phyloP scores from a whole-genome alignment of 2,329 filamentous ascomycete genomes.

The Diplodia mutila region DNA sequence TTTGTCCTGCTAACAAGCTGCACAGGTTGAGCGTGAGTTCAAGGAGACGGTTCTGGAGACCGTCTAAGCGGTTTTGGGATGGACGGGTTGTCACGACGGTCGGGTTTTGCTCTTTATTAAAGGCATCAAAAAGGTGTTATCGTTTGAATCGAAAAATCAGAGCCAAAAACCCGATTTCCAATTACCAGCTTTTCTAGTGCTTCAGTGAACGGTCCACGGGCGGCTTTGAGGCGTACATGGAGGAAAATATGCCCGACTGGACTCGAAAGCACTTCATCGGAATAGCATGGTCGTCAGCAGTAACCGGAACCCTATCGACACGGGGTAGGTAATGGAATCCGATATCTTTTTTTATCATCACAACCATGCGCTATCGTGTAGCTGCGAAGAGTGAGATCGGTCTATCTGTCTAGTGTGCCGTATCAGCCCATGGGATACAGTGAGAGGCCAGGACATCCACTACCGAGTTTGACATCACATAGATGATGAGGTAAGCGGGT shows the following conservation, averaged over 20 bases:
- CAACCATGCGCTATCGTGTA: neutral
- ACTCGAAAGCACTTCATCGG: conserved; percentile 3
- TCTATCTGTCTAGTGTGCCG: neutral
- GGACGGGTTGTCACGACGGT: conserved; percentile 33
- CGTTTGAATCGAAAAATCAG: conserved; percentile 26
- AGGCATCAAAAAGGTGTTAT: conserved; percentile 49
- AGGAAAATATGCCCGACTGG: conserved; percentile 12
- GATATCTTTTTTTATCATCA: conserved; percentile 2
- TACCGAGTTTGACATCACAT: neutral
- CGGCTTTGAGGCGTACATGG: conserved; percentile 15
- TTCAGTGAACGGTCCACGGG: conserved; percentile 19
- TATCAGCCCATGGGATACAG: neutral
- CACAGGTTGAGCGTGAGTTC: conserved; percentile 83
- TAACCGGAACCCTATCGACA: neutral
- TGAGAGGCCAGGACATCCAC: neutral
- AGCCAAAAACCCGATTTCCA: conserved; percentile 26
- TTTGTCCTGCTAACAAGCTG: conserved; percentile 5
- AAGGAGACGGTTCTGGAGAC: conserved; percentile 95
- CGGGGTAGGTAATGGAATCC: conserved; percentile 4
- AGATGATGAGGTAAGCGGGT: neutral
- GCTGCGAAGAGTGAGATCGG: neutral
- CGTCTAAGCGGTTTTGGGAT: conserved; percentile 68
- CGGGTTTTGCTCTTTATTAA: conserved; percentile 33
- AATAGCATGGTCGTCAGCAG: neutral
- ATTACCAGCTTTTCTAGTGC: conserved; percentile 18